phyloP scores from a whole-genome alignment of 805 yeast species.

The Kuraishia piskuri region DNA sequence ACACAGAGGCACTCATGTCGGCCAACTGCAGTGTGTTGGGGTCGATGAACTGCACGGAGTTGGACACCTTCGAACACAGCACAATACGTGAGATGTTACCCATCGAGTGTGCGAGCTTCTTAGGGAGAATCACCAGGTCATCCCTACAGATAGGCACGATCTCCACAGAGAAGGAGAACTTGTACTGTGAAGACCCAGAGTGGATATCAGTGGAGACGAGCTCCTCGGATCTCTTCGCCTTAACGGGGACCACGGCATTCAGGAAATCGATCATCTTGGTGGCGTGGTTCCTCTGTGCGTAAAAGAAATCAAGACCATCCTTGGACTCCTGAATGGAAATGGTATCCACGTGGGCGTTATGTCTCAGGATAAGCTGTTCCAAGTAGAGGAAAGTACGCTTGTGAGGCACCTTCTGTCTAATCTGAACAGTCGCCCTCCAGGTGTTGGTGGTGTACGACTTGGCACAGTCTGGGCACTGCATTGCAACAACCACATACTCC shows the following conservation, averaged over 20 bases:
- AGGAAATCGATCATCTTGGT: constrained; percentile 89
- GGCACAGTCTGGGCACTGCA: constrained; percentile 99
- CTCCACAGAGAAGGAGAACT: constrained; percentile 88
- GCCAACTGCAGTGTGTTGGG: constrained; percentile 72
- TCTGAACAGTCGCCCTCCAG: constrained; percentile 97
- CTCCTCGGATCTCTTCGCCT: constrained; percentile 80
- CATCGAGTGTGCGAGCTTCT: constrained; percentile 70
- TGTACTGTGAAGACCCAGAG: constrained; percentile 78
- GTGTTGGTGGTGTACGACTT: constrained; percentile 93
- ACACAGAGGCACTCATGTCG: constrained; percentile 61
- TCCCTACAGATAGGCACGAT: constrained; percentile 96
- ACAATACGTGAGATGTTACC: constrained; percentile 81
- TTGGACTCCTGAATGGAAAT: constrained; percentile 86
- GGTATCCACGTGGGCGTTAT: constrained; percentile 90
- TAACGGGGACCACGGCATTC: constrained; percentile 75
- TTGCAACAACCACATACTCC: constrained; percentile 85
- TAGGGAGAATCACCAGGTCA: constrained; percentile 88
- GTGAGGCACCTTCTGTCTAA: constrained; percentile 95
- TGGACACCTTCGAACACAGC: constrained; percentile 77
- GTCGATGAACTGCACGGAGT: constrained; percentile 79
- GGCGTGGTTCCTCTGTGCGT: constrained; percentile 84
- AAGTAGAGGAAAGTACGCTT: constrained; percentile 93
- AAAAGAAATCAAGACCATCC: constrained; percentile 94
- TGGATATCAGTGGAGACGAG: constrained; percentile 88
- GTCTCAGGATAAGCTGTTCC: constrained; percentile 90